Evolutionary conservation across 495 filamentous ascomycete species (phyloP).

Genomic region (Trichoderma gamsii): DNA sequence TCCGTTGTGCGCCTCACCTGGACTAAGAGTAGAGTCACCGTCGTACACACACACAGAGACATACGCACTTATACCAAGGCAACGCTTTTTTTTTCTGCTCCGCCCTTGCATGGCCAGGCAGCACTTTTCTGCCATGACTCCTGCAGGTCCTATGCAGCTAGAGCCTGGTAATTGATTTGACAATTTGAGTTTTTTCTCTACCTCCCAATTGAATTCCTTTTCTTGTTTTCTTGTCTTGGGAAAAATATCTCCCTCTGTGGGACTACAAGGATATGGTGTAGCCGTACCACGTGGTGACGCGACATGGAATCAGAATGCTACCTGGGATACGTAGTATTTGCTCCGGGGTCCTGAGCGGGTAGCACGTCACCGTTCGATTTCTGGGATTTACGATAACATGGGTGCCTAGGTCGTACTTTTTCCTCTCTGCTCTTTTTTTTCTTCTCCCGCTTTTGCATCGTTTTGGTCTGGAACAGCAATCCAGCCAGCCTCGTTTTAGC

Average conservation of each 20-base stretch:
- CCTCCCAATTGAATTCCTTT: not conserved
- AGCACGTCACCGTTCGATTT: not conserved
- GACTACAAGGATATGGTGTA: not conserved
- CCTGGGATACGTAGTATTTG: not conserved
- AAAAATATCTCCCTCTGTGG: not conserved
- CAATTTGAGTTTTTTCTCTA: too few relatives aligned
- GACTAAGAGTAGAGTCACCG: too few relatives aligned
- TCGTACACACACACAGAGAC: too few relatives aligned
- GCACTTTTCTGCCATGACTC: not conserved
- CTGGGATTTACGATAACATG: not conserved
- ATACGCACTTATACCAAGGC: not conserved
- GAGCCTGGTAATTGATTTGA: too few relatives aligned
- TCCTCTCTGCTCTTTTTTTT: too few relatives aligned
- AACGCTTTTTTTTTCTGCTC: not conserved
- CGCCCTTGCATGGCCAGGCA: not conserved
- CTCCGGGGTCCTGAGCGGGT: not conserved
- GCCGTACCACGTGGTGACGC: not conserved
- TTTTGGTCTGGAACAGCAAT: not conserved
- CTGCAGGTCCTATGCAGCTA: too few relatives aligned
- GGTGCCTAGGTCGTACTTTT: not conserved
- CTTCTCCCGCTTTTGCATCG: not conserved
- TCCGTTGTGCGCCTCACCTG: too few relatives aligned
- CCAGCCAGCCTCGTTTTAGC: slow-evolving; percentile 3
- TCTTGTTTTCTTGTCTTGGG: not conserved
- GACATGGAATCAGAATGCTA: not conserved